Evolutionary conservation across 2,329 filamentous ascomycete genomes (phyloP).

Genomic region (Stagonosporopsis vannaccii): DNA sequence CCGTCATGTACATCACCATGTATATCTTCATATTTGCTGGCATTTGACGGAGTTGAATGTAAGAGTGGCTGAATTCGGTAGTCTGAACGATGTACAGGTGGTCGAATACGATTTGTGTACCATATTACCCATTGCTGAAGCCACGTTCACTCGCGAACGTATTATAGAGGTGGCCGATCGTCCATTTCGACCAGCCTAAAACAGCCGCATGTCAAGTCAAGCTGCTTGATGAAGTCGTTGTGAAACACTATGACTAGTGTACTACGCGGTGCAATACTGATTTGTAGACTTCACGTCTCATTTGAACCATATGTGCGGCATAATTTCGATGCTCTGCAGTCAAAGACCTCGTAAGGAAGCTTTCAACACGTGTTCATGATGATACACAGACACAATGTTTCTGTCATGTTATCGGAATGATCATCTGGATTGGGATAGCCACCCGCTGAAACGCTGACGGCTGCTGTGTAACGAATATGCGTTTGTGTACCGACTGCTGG

Average conservation of each 20-base stretch:
- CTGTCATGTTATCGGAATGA: background rate
- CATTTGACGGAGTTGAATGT: constrained; percentile 26
- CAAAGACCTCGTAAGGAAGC: background rate
- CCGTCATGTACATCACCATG: constrained; percentile 31
- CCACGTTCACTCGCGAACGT: background rate
- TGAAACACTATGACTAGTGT: background rate
- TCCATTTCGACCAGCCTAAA: background rate
- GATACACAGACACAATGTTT: background rate
- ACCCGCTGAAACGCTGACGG: constrained; percentile 7
- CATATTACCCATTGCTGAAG: background rate
- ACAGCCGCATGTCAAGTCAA: background rate
- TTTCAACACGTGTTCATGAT: background rate
- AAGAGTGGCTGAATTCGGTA: constrained; percentile 9
- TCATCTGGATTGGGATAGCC: background rate
- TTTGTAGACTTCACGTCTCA: no score
- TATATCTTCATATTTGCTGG: constrained; percentile 21
- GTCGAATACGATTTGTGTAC: background rate
- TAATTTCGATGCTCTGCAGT: background rate
- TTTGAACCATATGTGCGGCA: background rate
- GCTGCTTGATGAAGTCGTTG: background rate
- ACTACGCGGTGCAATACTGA: background rate
- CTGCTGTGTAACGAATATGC: constrained; percentile 8
- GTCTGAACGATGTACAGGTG: background rate
- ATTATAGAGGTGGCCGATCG: background rate
- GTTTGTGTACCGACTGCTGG: constrained; percentile 2